Evolutionary conservation across 108 stramenopile genomes (phyloP), one percentile per base, ranked within the genome.

Genomic region (Seminavis robusta): DNA sequence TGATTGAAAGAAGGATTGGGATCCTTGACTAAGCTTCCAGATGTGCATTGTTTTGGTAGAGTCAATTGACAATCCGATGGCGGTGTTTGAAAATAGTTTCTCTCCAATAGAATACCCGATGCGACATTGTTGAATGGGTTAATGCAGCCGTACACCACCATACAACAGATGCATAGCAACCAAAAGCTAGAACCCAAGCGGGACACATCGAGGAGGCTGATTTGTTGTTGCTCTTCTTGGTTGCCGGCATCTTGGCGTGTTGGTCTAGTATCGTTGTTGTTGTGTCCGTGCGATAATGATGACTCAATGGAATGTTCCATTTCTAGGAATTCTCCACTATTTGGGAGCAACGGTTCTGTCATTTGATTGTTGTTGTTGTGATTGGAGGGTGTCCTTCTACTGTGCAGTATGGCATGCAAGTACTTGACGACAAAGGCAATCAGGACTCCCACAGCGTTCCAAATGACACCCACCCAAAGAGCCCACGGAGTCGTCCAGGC

Each of bases 51-150:
- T 38, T 67, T 21, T 17, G 40, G 56, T 51, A 45, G 56, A 33
- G 31, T 28, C 23, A 80, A 38, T 21, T 42, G 33, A 55, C 76
- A 78, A 13, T 40, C 19, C 15, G 32, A 15, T 1, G 79, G 62
- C 27, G 64, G 29, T 17, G 32, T 32, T 16, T 28, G 40, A 49
- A 78, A 74, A 36, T 58, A 77, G 52, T 79, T 71, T 19, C 83
- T 59, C 47, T 84, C 83, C 15, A 80, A 49, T 15, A 87, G 42
- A 28, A 87, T 62, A 23, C 74, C 74, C 21, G 64, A 50, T 19
- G 81, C 81, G 5, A 87, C 68, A 68, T 76, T 81, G 64, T 83
- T 83, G 48, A 83, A 89, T 29, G 83, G 83, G 13, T 83, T 20
- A 23, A 85, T 66, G 38, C 76, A 73, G 19, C 83, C 83, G 56